phyloP scores from a whole-genome alignment of 2,329 filamentous ascomycete genomes.

The Metarhizium brunneum region DNA sequence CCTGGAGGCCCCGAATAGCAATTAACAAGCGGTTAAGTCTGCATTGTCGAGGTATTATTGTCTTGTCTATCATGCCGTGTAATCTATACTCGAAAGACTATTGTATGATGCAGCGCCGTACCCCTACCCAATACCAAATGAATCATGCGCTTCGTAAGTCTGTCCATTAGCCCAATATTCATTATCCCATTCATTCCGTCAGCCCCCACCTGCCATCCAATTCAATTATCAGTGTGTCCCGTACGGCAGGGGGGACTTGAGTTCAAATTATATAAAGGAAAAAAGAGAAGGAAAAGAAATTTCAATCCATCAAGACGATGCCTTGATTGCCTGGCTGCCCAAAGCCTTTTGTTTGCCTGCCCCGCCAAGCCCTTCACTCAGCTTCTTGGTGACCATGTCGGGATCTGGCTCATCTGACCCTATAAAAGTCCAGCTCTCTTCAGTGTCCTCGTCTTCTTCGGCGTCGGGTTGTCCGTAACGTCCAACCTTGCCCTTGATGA shows the following conservation, averaged over 20 bases:
- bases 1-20: no score
- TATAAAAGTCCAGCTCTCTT: constrained; percentile 88
- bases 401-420: constrained; percentile 45
- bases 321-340: constrained; percentile 12
- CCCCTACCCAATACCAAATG: background rate
- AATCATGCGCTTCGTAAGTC: background rate
- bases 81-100: background rate
- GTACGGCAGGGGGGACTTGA: background rate
- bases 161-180: background rate
- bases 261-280: background rate
- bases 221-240: no score
- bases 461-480: constrained; percentile 35
- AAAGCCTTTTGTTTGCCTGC: constrained; percentile 12
- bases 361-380: constrained; percentile 25
- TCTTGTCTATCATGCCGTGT: background rate
- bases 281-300: background rate
- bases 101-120: background rate
- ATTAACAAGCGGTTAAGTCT: no score
- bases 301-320: background rate
- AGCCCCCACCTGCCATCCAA: no score
- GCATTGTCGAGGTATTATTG: background rate
- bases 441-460: constrained; percentile 48
- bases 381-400: constrained; percentile 30
- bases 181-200: background rate
- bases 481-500: constrained; percentile 59